Base-by-base conservation (phyloP, 805 yeast species). In the Barnettozyma botsteinii region DNA sequence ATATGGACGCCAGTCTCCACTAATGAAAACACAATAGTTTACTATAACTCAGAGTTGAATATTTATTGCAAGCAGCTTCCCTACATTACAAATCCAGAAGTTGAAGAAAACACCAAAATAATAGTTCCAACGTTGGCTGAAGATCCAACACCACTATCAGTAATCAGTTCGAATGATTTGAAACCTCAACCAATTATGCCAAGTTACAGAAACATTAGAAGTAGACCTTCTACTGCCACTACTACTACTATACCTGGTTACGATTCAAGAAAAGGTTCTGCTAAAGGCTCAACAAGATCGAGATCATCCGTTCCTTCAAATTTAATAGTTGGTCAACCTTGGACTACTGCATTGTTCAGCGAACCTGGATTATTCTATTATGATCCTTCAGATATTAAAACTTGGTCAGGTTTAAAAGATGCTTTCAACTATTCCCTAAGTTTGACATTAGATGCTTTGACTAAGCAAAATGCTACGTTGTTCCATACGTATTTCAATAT, bases 1-100 rank as follows among this genome's bases (percentile, higher is more conserved):
- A 57, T 73, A 13, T 83, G 91, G 89, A 57, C 79, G 0, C 83
- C 87, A 0, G 69, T 73, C 35, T 61, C 73, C n/a, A 72, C 81
- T 1, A 65, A 67, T 11, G 71, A 68, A 37, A 81, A 78, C 17
- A 72, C 72, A 37, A 57, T 79, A 13, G 61, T 81, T 7, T 84
- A 70, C 59, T 79, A 75, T 58, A 77, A 80, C 51, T 72, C 77
- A 24, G 75, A 75, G 25, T 60, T 84, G 38, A 73, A 79, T 48
- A 64, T 81, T 1, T 77, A 73, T 48, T 75, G 86, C 47, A 68
- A 69, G 30, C 70, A 74, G 12, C 52, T 80, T 28, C 91, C 93
- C 0, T 59, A 76, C 38, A 56, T 73, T 13, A 59, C 62, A 18
- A 50, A 54, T 30, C 68, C 71, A 6, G 61, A 62, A 33, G 44